Evolutionary conservation across 805 yeast genomes (phyloP), one percentile per base, ranked within the genome.

Genomic region (Wickerhamomyces chambardii): DNA sequence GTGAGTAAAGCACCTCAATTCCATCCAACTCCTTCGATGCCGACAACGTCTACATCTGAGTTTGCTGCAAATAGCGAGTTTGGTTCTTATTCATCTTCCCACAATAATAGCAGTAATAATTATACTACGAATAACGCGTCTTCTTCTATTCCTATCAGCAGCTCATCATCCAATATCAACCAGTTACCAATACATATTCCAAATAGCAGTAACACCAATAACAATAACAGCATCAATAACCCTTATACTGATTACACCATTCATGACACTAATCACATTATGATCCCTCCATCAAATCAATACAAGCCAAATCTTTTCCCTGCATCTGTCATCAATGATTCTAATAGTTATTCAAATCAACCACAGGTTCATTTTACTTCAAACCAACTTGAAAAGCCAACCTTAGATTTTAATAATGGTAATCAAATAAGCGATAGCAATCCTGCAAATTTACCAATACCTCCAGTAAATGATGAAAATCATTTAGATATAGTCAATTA

Each of bases 401-500:
- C n/a, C n/a, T n/a, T n/a, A 19, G 22, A 19, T 19, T 8, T 8
- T 19, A 19, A 19, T 19, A 19, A 19, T 19, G 22, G 4, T 19
- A 19, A 38, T 5, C 28, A 37, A 8, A n/a, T n/a, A n/a, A n/a
- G n/a, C n/a, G n/a, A n/a, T n/a, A n/a, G n/a, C n/a, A n/a, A n/a
- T n/a, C n/a, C n/a, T n/a, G n/a, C n/a, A n/a, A n/a, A n/a, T n/a
- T n/a, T n/a, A n/a, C n/a, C n/a, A n/a, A n/a, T n/a, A n/a, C 32
- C 24, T 26, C 9, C 21, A 8, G 12, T 25, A 6, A 24, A 31
- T 5, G 42, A 39, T 28, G 21, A 33, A 18, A 37, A 33, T 2
- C 54, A 48, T 29, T 34, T 55, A 34, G 62, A 86, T 51, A 84
- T 90, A 32, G 87, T 86, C 10, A 81, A 79, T 30, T 84, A 78